Evolutionary conservation across 495 filamentous ascomycete species (phyloP).

Genomic region (Lepraria neglecta): DNA sequence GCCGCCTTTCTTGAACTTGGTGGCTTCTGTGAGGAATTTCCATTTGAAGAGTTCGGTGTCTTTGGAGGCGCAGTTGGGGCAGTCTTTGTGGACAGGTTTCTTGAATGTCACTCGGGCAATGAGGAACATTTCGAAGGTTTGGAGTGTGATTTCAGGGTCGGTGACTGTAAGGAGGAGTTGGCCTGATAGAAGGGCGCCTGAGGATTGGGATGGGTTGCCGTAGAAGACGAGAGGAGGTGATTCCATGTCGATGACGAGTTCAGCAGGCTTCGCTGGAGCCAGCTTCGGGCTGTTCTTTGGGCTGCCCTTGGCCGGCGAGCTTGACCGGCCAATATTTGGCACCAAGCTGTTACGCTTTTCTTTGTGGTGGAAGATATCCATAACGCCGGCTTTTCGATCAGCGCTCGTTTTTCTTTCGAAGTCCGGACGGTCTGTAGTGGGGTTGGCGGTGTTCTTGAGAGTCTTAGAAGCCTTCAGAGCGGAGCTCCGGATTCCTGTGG

Average conservation of each 20-base stretch:
- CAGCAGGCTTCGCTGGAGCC: constrained; percentile 40
- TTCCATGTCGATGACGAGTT: constrained; percentile 73
- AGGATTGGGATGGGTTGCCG: constrained; percentile 64
- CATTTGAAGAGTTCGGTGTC: constrained; percentile 68
- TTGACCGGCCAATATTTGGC: constrained; percentile 6
- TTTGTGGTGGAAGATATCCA: constrained; percentile 24
- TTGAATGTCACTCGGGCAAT: constrained; percentile 61
- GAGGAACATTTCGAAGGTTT: constrained; percentile 63
- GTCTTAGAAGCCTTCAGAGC: constrained; percentile 14
- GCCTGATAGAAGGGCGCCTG: constrained; percentile 82
- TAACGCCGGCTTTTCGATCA: constrained; percentile 15
- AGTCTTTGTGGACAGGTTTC: constrained; percentile 71
- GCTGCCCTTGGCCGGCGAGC: constrained; percentile 17
- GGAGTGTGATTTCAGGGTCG: constrained; percentile 58
- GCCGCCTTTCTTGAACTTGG: constrained; percentile 54
- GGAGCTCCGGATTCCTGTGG: constrained; percentile 20
- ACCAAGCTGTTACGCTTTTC: constrained; percentile 21
- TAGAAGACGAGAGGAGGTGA: constrained; percentile 85
- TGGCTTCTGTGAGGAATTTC: constrained; percentile 65
- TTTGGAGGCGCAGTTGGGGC: constrained; percentile 64
- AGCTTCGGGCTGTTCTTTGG: constrained; percentile 25
- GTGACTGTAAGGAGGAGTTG: constrained; percentile 67
- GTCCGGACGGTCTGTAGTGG: constrained; percentile 38
- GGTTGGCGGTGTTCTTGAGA: constrained; percentile 24
- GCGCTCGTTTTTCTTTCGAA: constrained; percentile 8